Evolutionary conservation across 441 rosid genomes (phyloP), one percentile per base, ranked within the genome.

Genomic region (Pelargonium cotyledonis): DNA sequence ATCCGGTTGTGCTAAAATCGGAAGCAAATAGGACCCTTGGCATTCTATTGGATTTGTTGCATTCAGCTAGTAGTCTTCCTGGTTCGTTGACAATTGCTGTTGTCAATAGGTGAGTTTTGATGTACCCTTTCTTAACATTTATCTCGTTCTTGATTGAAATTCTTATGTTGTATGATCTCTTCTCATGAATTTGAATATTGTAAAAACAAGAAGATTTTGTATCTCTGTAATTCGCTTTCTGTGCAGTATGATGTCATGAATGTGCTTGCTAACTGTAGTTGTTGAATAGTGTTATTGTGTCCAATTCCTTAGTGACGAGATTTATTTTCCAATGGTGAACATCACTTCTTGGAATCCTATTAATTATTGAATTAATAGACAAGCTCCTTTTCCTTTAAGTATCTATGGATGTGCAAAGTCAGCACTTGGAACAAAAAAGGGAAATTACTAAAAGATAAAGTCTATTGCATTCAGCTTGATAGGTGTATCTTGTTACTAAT

Each of bases 21-120:
- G 96, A 96, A 78, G 96, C 96, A 65, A 85, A 82, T 78, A 83
- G 80, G 78, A 83, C 82, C 51, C 78, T 96, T 58, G 83, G 68
- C 70, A 75, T 78, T 77, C 76, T 93, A 55, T 69, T 91, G 77
- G 89, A 91, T 70, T 78, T 91, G 77, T 77, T 95, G 79, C 83
- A 72, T 78, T 79, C 91, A 49, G 83, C 92, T 67, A 68, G 76
- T 72, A 81, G 81, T 76, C 87, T 83, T 65, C 92, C 91, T 65
- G 96, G 96, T 71, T 76, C 85, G 76, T 69, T 93, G 82, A 84
- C 84, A 67, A 85, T 93, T 75, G 68, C 90, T 23, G 74, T 85
- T 77, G 78, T 96, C 67, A 84, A 83, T 85, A 84, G 99, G 99
- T 95, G 90, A 86, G 98, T 80, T 77, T 75, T 69, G 72, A 73